Percentiles rank a stretch among this genome's conserved stretches.
These are phyloP conservation scores for Blastobotrys persicus DNA, from an alignment of 1,139 yeast species.

Conservation along the genomic window DNA sequence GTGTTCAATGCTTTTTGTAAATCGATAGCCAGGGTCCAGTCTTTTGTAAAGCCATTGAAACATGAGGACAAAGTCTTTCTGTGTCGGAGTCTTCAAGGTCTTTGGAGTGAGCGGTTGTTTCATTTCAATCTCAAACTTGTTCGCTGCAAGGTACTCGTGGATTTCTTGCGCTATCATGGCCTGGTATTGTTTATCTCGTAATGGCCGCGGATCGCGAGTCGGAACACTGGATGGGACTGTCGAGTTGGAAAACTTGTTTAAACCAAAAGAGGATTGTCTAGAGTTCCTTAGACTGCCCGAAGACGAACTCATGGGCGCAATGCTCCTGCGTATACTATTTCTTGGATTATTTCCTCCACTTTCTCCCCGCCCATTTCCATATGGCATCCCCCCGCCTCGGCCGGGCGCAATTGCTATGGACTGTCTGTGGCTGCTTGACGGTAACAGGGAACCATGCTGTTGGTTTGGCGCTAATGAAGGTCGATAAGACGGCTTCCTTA, in stretches of 20 bases:
- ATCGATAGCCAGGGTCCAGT: constrained; percentile 76
- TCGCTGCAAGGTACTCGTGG: constrained; percentile 57
- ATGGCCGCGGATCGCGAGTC: constrained; percentile 67
- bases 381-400: neutral
- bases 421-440: constrained; percentile 11
- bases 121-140: constrained; percentile 71
- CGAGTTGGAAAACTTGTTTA: constrained; percentile 14
- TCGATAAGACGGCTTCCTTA: constrained; percentile 24
- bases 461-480: constrained; percentile 24
- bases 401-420: constrained; percentile 16
- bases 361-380: neutral
- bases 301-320: constrained; percentile 8
- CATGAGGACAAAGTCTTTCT: constrained; percentile 74
- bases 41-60: constrained; percentile 77
- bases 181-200: constrained; percentile 71
- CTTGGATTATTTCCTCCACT: neutral
- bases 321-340: constrained; percentile 12
- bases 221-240: constrained; percentile 13
- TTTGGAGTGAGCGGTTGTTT: constrained; percentile 65
- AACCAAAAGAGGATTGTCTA: constrained; percentile 28
- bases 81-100: constrained; percentile 76
- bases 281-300: constrained; percentile 11
- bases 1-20: constrained; percentile 65
- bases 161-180: constrained; percentile 49
- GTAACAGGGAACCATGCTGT: constrained; percentile 2